These are phyloP conservation scores for Carex kokanica DNA, from an alignment of 176 grass and related monocot genomes.

Conservation along the genomic window DNA sequence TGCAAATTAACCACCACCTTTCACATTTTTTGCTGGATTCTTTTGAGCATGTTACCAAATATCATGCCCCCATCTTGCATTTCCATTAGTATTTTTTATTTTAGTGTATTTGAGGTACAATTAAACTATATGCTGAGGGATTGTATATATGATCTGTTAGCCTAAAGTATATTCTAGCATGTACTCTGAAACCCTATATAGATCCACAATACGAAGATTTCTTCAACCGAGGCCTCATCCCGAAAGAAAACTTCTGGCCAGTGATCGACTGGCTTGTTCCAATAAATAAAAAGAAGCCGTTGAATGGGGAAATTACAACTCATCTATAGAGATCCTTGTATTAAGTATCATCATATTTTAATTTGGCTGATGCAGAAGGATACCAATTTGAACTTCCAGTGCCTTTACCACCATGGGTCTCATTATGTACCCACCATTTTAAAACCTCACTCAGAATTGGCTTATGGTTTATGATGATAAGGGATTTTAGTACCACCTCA, in stretches of 20 bases:
- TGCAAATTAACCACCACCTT: background rate
- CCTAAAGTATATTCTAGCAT: conserved; percentile 87
- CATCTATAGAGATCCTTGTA: background rate
- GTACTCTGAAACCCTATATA: conserved; percentile 64
- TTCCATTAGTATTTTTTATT: background rate
- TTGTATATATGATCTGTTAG: conserved; percentile 78
- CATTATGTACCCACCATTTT: background rate
- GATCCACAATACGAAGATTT: conserved; percentile 76
- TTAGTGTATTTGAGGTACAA: conserved; percentile 42
- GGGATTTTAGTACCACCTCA: background rate
- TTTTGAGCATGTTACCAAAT: background rate
- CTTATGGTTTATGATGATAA: background rate
- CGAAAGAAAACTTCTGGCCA: conserved; percentile 55
- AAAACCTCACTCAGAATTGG: background rate
- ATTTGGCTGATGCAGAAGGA: background rate
- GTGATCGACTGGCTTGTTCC: conserved; percentile 35
- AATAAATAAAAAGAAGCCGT: conserved; percentile 55
- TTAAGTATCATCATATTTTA: background rate
- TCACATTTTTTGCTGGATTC: background rate
- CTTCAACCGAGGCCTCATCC: conserved; percentile 59
- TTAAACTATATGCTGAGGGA: conserved; percentile 69
- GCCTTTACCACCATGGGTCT: background rate
- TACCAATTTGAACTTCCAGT: background rate
- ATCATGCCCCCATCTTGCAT: background rate
- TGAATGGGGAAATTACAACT: conserved; percentile 67